phyloP scores from a whole-genome alignment of 73 alveolate genomes.

The Uronychia binucleata region DNA sequence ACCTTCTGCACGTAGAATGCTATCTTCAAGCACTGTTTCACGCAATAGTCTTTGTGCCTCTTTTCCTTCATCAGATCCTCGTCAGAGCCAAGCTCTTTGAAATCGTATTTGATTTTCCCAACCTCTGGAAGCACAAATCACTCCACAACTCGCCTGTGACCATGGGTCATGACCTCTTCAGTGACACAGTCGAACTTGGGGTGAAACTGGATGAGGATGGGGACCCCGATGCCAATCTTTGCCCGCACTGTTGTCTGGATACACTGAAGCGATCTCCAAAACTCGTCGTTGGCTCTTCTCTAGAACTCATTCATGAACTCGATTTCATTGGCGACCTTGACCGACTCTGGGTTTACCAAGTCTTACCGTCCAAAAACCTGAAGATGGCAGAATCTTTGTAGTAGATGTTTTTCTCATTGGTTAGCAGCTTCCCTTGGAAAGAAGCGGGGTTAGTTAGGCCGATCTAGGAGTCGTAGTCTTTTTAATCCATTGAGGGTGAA shows the following conservation, averaged over 20 bases:
- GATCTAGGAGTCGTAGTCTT: neutral
- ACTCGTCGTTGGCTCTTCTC: slow-evolving; percentile 6
- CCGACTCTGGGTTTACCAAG: too few species aligned
- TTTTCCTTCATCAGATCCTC: slow-evolving; percentile 32
- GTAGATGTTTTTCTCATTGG: slow-evolving; percentile 42
- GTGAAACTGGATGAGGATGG: too few species aligned
- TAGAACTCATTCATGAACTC: slow-evolving; percentile 2
- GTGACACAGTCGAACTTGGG: too few species aligned
- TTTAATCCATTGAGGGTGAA: too few species aligned
- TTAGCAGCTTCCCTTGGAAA: neutral
- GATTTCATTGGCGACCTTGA: neutral
- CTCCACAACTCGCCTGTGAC: too few species aligned
- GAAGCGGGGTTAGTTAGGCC: neutral
- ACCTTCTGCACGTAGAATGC: slow-evolving; percentile 54
- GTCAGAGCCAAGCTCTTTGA: slow-evolving; percentile 27
- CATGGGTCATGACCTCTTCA: too few species aligned
- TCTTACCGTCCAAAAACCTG: slow-evolving; percentile 20
- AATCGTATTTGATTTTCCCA: slow-evolving; percentile 31
- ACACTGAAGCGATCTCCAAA: slow-evolving; percentile 8
- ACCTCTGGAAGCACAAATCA: too few species aligned
- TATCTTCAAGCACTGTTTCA: slow-evolving; percentile 46
- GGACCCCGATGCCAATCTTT: slow-evolving; percentile 16
- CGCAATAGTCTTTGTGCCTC: slow-evolving; percentile 15
- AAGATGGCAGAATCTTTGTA: slow-evolving; percentile 56
- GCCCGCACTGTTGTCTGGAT: slow-evolving; percentile 17